Conservation (phyloP, 495 filamentous ascomycete species). For the Elaphomyces granulatus region DNA sequence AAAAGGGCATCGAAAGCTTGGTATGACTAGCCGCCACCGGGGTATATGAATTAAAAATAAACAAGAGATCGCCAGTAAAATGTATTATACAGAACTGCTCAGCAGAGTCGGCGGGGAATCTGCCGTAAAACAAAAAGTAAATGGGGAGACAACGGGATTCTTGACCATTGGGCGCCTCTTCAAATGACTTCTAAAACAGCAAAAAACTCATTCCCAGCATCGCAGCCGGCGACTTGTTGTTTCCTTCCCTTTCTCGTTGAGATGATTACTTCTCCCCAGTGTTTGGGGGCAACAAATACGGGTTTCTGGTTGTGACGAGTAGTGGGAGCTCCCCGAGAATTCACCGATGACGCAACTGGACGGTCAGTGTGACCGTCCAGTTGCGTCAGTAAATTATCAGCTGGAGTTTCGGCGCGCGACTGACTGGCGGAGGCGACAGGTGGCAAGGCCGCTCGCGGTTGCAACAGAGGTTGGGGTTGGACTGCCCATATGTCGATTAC, state of each 20-base stretch:
- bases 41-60: slow-evolving; percentile 5
- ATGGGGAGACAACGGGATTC: no score
- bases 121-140: no score
- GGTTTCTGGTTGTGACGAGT: not conserved
- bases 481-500: slow-evolving; percentile 38
- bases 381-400: no score
- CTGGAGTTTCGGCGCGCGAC: slow-evolving; percentile 13
- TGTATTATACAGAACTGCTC: no score
- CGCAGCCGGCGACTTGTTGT: slow-evolving; percentile 14
- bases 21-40: no score
- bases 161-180: not conserved
- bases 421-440: slow-evolving; percentile 17
- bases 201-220: slow-evolving; percentile 26
- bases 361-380: no score
- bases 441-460: slow-evolving; percentile 31
- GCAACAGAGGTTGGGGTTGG: slow-evolving; percentile 35
- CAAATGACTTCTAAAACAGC: slow-evolving; percentile 30
- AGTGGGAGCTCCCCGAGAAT: no score
- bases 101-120: no score
- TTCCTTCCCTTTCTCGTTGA: slow-evolving; percentile 21
- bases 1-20: no score
- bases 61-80: no score
- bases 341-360: no score
- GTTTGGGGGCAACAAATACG: slow-evolving; percentile 26
- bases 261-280: slow-evolving; percentile 35